Conservation (phyloP, 2,329 filamentous ascomycete species). For the Diaporthe citri region DNA sequence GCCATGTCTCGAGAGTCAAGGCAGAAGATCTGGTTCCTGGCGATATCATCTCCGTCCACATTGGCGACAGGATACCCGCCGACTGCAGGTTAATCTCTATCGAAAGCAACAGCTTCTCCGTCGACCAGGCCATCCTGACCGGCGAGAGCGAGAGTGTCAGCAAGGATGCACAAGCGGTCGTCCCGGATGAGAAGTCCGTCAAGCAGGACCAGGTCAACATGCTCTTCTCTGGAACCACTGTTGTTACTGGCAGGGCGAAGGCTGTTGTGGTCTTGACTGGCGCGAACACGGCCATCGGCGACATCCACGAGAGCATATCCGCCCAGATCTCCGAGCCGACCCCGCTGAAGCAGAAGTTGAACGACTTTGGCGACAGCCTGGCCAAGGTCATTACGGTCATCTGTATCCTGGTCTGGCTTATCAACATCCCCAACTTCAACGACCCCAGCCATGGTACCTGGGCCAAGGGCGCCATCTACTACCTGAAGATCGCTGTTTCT, state of each 20-base stretch:
- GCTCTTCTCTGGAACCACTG: conserved; percentile 97
- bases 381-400: conserved; percentile 99
- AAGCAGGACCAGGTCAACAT: conserved; percentile 99
- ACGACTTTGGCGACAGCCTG: conserved; percentile 95
- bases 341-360: conserved; percentile 97
- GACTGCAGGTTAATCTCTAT: conserved; percentile 92
- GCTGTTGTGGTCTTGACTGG: conserved; percentile 94
- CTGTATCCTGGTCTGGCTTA: conserved; percentile 96
- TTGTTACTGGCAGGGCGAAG: conserved; percentile 92
- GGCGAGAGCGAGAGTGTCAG: conserved; percentile 97
- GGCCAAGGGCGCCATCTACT: conserved; percentile 98
- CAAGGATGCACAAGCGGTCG: conserved; percentile 77
- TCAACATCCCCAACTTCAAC: conserved; percentile 97
- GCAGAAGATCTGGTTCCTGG: conserved; percentile 98
- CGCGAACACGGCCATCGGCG: conserved; percentile 91
- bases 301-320: conserved; percentile 98
- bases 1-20: conserved; percentile 84
- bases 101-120: conserved; percentile 96
- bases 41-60: conserved; percentile 87
- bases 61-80: conserved; percentile 93
- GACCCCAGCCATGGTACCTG: conserved; percentile 94
- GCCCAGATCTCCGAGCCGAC: conserved; percentile 98
- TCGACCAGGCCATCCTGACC: conserved; percentile 97
- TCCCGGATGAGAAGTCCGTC: conserved; percentile 86
- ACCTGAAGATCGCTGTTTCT: conserved; percentile 98